Base-by-base conservation (phyloP, 306 rosid species). In the Gastrolobium bilobum region DNA sequence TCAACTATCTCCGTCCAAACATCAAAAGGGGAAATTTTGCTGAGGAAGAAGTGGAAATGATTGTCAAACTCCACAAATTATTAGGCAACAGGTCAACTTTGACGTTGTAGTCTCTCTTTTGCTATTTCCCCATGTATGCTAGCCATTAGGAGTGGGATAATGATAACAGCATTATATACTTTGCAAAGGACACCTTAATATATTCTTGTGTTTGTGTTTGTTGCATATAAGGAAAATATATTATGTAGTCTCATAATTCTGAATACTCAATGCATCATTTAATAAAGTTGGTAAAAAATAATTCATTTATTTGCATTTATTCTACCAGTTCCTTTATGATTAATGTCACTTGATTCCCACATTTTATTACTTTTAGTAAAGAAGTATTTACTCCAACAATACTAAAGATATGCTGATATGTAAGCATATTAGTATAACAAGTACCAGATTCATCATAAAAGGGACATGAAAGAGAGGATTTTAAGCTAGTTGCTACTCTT, bases 1-100 rank as follows among this genome's bases (percentile, higher is more conserved):
- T 87, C 46, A 90, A 90, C 75, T 90, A 90, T 68, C 90, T 90
- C 14, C 91, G 90, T 59, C 93, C 93, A 1, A 84, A 90, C 67
- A 86, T 90, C 77, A 87, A 86, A 68, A 79, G 93, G 82, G 93
- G 93, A 44, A 82, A 63, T 38, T 90, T 87, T 84, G 84, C 83
- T 11, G 83, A 77, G 15, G 84, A 90, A 44, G 93, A 90, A 86
- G 90, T 87, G 10, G 83, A 86, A 33, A 83, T 86, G 83, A 90
- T 90, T 72, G 57, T 90, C 63, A 84, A 84, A 77, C 91, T 90
- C 75, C 93, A 90, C 74, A 86, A 68, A 70, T 76, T 82, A 52
- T 57, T 90, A 29, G 93, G 93, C 64, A 90, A 90, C 58, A 90
- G 90, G 94, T 81, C 52, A 81, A 76, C 64, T 66, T 56, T 39